Conservation (phyloP, 2,329 filamentous ascomycete species). For the Nemania serpens region DNA sequence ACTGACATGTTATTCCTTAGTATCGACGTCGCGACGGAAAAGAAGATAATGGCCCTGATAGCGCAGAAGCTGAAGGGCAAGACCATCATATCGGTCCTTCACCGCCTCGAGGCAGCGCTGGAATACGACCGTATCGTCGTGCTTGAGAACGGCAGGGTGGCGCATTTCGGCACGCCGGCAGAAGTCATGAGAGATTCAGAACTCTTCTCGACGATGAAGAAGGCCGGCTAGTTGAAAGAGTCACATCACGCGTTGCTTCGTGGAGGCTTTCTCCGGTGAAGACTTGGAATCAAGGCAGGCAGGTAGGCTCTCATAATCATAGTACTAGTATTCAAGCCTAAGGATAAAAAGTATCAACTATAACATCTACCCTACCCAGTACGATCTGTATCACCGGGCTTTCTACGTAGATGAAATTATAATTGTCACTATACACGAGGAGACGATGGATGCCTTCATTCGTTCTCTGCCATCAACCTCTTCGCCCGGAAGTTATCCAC, state of each 20-base stretch:
- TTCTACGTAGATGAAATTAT: background rate
- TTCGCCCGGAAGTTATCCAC: background rate
- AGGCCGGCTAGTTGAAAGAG: background rate
- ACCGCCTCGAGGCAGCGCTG: slow-evolving; percentile 24
- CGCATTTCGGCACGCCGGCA: slow-evolving; percentile 15
- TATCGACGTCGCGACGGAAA: slow-evolving; percentile 25
- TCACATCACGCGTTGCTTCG: background rate
- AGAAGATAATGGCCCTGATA: slow-evolving; percentile 24
- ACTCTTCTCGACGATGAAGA: slow-evolving; percentile 21
- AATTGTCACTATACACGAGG: background rate
- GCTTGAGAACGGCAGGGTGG: slow-evolving; percentile 21
- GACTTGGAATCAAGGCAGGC: background rate
- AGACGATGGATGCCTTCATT: background rate
- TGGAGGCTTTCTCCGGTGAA: background rate
- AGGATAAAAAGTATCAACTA: no score
- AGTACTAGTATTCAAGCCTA: no score
- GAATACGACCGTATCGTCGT: slow-evolving; percentile 27
- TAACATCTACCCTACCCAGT: background rate
- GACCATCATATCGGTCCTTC: slow-evolving; percentile 25
- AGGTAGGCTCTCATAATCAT: background rate
- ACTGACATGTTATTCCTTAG: no score
- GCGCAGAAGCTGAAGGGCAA: slow-evolving; percentile 18
- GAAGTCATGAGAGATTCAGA: slow-evolving; percentile 24
- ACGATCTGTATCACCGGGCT: background rate
- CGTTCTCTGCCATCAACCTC: background rate